phyloP scores from a whole-genome alignment of 2,329 filamentous ascomycete genomes.

The Pleomassaria siparia region DNA sequence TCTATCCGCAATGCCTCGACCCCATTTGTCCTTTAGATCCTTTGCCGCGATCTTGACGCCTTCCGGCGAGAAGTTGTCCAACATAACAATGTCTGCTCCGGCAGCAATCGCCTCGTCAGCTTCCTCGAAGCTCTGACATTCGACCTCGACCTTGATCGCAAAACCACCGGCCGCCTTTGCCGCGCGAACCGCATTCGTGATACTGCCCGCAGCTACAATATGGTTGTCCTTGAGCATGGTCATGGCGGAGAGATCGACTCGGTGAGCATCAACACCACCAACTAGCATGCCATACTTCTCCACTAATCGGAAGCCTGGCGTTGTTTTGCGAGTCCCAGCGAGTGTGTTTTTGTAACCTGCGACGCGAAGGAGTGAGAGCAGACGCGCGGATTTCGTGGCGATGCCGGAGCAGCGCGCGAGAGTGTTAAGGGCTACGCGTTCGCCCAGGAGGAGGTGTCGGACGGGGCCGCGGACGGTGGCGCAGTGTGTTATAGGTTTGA shows the following conservation, averaged over 20 bases:
- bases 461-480: slow-evolving; percentile 87
- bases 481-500: slow-evolving; percentile 62
- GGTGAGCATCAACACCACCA: slow-evolving; percentile 86
- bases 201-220: slow-evolving; percentile 84
- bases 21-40: slow-evolving; percentile 79
- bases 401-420: slow-evolving; percentile 90
- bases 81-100: slow-evolving; percentile 93
- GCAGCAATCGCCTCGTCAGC: slow-evolving; percentile 89
- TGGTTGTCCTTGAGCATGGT: slow-evolving; percentile 99
- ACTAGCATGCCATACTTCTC: slow-evolving; percentile 99
- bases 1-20: slow-evolving; percentile 59
- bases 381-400: slow-evolving; percentile 63
- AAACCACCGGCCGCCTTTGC: slow-evolving; percentile 86
- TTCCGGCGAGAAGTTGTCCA: slow-evolving; percentile 89
- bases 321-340: slow-evolving; percentile 96
- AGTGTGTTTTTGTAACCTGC: slow-evolving; percentile 79
- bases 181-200: slow-evolving; percentile 80
- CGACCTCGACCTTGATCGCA: slow-evolving; percentile 91
- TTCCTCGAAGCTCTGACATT: slow-evolving; percentile 84
- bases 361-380: slow-evolving; percentile 55
- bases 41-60: slow-evolving; percentile 74
- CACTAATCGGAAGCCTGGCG: slow-evolving; percentile 89
- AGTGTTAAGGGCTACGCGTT: slow-evolving; percentile 88
- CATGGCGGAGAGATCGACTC: slow-evolving; percentile 87
- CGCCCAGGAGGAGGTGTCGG: slow-evolving; percentile 81